Base-by-base conservation (phyloP, 768 basidiomycete species). In the Candolleomyces eurysporus region DNA sequence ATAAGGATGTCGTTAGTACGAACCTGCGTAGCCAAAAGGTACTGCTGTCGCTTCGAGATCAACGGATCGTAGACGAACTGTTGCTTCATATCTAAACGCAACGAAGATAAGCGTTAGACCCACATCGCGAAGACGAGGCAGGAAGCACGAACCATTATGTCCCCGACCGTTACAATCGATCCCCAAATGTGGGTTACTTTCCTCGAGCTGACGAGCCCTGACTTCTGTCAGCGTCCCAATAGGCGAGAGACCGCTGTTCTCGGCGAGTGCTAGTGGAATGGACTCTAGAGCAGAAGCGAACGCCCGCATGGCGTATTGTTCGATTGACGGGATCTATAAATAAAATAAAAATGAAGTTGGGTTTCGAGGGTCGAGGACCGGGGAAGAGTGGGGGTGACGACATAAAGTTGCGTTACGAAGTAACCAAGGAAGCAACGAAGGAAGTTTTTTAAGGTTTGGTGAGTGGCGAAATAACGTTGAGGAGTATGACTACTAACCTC, bases 221-320 rank as follows among this genome's bases (percentile, higher is more conserved):
- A 99, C 91, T 61, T 95, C 90, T 2, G 97, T 88, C n/a, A 99
- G 83, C 5, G 95, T 97, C 76, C 96, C 95, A 63, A 99, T 99
- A 11, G 97, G 97, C 14, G 92, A 89, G 48, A 98, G 75, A 58
- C 97, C 97, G 63, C 94, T 96, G 81, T 99, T 99, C 76, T 99
- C 97, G 14, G 97, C 97, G 11, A 99, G 82, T 4, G 97, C 97
- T 13, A 99, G 84, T 3, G 97, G 97, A 53, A 98, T 78, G n/a
- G 94, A 84, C 68, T 99, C 97, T 8, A 99, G 80, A 14, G 97
- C 96, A 39, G 92, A 91, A 4, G 97, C 84, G 73, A 98, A 99
- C n/a, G 97, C 96, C 53, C 96, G 90, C 96, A 99, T 98, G 3
- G 97, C 97, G 70, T 99, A 99, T 80, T 99, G 97, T 76, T 99